Percentiles rank a stretch among this genome's conserved stretches.
Evolutionary conservation across 345 rosid species (phyloP).

Genomic region (Abelmoschus esculentus): DNA sequence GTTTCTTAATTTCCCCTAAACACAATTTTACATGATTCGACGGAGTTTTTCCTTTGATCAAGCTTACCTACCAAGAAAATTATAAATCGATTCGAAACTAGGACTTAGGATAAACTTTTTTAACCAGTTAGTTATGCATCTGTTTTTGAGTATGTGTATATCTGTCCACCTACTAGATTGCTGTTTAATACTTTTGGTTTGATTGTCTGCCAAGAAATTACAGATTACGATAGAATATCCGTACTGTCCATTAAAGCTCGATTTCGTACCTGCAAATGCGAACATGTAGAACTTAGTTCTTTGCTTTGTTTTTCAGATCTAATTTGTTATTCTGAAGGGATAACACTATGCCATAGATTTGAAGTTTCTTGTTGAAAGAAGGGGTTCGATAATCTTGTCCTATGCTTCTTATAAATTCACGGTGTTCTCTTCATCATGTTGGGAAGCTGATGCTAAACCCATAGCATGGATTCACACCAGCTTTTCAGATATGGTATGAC

Average conservation of each 20-base stretch:
- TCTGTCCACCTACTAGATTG: background rate
- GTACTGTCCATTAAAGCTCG: background rate
- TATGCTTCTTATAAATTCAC: background rate
- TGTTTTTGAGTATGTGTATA: background rate
- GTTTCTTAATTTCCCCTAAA: background rate
- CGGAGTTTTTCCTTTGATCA: no score
- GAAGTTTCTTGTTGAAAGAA: conserved; percentile 1
- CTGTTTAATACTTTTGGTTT: background rate
- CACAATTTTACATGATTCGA: no score
- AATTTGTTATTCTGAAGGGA: conserved; percentile 12
- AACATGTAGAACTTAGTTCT: conserved; percentile 6
- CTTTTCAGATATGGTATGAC: conserved; percentile 28
- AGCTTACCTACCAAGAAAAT: background rate
- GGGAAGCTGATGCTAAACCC: conserved; percentile 22
- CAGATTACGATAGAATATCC: background rate
- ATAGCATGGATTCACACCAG: conserved; percentile 44
- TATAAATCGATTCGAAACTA: background rate
- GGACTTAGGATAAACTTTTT: background rate
- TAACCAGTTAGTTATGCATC: background rate
- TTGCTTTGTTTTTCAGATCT: conserved; percentile 20
- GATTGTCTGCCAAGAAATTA: background rate
- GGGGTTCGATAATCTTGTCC: background rate
- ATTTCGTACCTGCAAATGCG: background rate
- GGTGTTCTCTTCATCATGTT: background rate
- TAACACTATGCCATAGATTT: background rate